A percentile compares a stretch with the other conserved stretches of the same genome.
phyloP scores from a whole-genome alignment of 1,284 basidiomycete genomes.

The Malassezia globosa region DNA sequence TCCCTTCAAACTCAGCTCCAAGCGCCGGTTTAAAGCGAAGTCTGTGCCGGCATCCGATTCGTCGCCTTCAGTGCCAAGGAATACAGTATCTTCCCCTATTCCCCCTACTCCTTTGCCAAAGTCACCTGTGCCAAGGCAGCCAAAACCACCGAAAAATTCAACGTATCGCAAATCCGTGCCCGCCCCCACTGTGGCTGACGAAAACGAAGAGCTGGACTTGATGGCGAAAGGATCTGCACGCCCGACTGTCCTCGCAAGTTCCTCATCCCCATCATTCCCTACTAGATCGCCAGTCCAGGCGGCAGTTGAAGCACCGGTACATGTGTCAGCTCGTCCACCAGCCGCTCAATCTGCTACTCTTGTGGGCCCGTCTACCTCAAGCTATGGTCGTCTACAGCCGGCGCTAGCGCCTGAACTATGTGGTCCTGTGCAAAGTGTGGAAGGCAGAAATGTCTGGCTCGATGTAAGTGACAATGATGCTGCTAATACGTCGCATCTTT shows the following conservation, averaged over 20 bases:
- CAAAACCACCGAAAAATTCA: too few species aligned
- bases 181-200: background rate
- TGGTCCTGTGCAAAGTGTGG: background rate
- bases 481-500: slow-evolving; percentile 9
- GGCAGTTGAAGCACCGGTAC: too few species aligned
- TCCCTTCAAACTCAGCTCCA: background rate
- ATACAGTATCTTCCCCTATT: background rate
- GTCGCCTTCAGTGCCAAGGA: too few species aligned
- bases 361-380: background rate
- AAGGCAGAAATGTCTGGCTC: background rate
- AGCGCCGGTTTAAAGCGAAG: too few species aligned
- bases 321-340: too few species aligned
- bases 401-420: background rate
- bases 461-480: background rate
- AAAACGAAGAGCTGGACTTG: background rate
- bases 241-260: too few species aligned
- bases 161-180: background rate
- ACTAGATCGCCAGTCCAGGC: too few species aligned
- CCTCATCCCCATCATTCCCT: too few species aligned
- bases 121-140: too few species aligned
- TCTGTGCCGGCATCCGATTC: too few species aligned
- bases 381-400: slow-evolving; percentile 1
- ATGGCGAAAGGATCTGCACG: background rate
- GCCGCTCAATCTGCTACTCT: background rate
- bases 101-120: slow-evolving; percentile 1